Evolutionary conservation across 1,284 basidiomycete genomes (phyloP).

Genomic region (Coriolopsis trogii): DNA sequence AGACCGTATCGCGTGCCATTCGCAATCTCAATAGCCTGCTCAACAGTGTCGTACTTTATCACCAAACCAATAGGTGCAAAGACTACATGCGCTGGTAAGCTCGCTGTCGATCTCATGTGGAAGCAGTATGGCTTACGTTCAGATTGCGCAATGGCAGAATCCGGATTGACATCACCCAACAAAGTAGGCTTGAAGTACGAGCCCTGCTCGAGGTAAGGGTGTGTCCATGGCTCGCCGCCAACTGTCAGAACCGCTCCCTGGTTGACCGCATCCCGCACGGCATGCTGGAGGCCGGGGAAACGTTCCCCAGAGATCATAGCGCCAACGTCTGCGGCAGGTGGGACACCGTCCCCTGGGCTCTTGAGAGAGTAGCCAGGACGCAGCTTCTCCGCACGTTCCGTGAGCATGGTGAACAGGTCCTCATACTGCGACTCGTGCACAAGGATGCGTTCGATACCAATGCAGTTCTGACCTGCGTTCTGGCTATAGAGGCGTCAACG

Average conservation of each 20-base stretch:
- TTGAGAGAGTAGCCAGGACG: constrained; percentile 73
- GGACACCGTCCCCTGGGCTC: constrained; percentile 65
- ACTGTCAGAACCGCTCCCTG: constrained; percentile 72
- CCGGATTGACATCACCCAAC: constrained; percentile 76
- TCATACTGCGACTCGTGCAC: constrained; percentile 81
- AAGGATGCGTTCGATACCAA: constrained; percentile 92
- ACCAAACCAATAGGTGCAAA: constrained; percentile 90
- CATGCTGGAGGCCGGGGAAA: constrained; percentile 72
- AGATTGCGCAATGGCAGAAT: constrained; percentile 77
- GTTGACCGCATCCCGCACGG: constrained; percentile 73
- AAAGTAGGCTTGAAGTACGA: constrained; percentile 90
- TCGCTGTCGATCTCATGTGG: background rate
- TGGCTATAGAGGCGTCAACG: constrained; percentile 53
- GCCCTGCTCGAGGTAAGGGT: constrained; percentile 68
- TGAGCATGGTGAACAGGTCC: constrained; percentile 68
- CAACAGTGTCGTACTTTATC: constrained; percentile 79
- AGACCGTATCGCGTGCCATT: constrained; percentile 89
- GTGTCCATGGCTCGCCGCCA: constrained; percentile 67
- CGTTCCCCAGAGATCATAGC: constrained; percentile 70
- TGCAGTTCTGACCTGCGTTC: constrained; percentile 95
- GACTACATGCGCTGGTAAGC: constrained; percentile 49
- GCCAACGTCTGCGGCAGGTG: constrained; percentile 72
- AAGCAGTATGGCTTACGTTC: constrained; percentile 61
- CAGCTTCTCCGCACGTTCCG: constrained; percentile 65
- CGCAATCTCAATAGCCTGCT: constrained; percentile 85